A percentile compares a stretch with the other conserved stretches of the same genome.
Conservation (phyloP, 2,329 filamentous ascomycete genomes). For the Verticillium albo-atrum region DNA sequence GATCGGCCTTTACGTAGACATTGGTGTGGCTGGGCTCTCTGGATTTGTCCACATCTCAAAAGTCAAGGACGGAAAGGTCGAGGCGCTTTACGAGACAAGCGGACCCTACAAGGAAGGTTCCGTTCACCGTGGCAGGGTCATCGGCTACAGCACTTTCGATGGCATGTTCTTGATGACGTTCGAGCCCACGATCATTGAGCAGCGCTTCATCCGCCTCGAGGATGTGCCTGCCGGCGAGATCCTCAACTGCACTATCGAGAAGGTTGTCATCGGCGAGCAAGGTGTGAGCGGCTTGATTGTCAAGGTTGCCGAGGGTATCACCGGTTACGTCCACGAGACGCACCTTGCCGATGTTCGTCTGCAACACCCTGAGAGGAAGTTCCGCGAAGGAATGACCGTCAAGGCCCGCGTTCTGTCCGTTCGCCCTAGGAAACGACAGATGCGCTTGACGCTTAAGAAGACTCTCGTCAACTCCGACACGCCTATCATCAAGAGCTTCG, state of each 20-base stretch:
- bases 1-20: slow-evolving; percentile 75
- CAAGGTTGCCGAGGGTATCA: slow-evolving; percentile 79
- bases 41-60: slow-evolving; percentile 95
- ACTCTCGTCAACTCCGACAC: slow-evolving; percentile 86
- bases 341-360: slow-evolving; percentile 86
- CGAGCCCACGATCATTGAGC: slow-evolving; percentile 75
- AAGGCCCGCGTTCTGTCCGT: slow-evolving; percentile 82
- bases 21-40: slow-evolving; percentile 59
- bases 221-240: slow-evolving; percentile 79
- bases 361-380: slow-evolving; percentile 94
- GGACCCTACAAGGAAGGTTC: slow-evolving; percentile 77
- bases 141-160: slow-evolving; percentile 85
- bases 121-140: slow-evolving; percentile 73
- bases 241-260: slow-evolving; percentile 80
- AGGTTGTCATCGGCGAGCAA: slow-evolving; percentile 71
- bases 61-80: slow-evolving; percentile 85
- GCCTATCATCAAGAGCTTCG: slow-evolving; percentile 71
- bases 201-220: slow-evolving; percentile 86
- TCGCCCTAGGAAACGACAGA: slow-evolving; percentile 68
- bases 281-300: slow-evolving; percentile 80
- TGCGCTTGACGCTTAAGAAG: slow-evolving; percentile 91
- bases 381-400: slow-evolving; percentile 78
- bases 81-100: slow-evolving; percentile 69
- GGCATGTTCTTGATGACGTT: slow-evolving; percentile 82
- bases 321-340: slow-evolving; percentile 80